phyloP scores from a whole-genome alignment of 306 rosid genomes.

The Clitoria ternatea region DNA sequence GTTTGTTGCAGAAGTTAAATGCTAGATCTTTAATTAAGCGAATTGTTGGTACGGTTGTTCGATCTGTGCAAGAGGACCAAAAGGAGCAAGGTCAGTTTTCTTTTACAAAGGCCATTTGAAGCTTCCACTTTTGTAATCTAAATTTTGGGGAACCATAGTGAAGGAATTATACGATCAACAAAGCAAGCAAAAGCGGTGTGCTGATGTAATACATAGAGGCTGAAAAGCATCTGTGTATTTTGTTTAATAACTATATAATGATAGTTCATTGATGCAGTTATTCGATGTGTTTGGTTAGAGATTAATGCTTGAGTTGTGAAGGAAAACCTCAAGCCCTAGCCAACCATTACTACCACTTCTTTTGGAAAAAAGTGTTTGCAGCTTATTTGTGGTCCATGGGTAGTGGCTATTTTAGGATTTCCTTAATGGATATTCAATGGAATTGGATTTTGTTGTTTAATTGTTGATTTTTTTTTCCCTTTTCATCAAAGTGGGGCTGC shows the following conservation, averaged over 20 bases:
- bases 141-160: neutral
- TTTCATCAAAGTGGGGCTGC: neutral
- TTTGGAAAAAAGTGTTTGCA: neutral
- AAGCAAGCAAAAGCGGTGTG: neutral
- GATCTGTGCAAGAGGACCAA: conserved; percentile 90
- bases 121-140: neutral
- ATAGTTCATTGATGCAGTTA: neutral
- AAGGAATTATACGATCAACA: neutral
- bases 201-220: neutral
- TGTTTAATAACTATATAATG: neutral
- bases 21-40: conserved; percentile 78
- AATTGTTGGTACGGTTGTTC: conserved; percentile 91
- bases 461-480: neutral
- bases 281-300: neutral
- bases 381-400: neutral
- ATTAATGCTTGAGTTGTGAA: neutral
- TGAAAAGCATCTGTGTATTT: neutral
- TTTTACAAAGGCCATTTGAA: conserved; percentile 3
- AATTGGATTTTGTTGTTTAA: neutral
- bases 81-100: conserved; percentile 71
- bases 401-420: neutral
- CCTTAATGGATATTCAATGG: neutral
- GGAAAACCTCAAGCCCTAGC: neutral
- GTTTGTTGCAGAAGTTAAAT: conserved; percentile 61
- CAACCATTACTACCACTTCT: neutral